phyloP scores from a whole-genome alignment of 371 early-diverging fungal species.

The Mucor racemosus region DNA sequence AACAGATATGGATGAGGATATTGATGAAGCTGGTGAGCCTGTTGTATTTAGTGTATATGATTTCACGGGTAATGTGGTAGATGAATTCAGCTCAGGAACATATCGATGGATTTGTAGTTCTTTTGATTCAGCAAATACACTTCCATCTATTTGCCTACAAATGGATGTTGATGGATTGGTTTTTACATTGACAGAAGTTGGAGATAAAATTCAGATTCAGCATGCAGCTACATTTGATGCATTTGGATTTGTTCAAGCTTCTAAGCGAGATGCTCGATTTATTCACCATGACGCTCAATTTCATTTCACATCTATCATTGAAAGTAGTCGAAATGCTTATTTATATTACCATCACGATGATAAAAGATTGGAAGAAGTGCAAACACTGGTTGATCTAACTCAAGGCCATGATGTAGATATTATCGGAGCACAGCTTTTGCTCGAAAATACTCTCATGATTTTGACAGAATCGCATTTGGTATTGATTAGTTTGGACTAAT shows the following conservation, averaged over 20 bases:
- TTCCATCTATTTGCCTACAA: conserved; percentile 66
- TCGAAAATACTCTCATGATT: conserved; percentile 45
- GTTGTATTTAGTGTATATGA: conserved; percentile 54
- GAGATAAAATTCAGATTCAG: conserved; percentile 14
- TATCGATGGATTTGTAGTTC: conserved; percentile 62
- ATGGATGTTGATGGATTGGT: conserved; percentile 80
- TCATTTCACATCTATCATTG: conserved; percentile 62
- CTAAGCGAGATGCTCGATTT: conserved; percentile 27
- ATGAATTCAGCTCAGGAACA: conserved; percentile 44
- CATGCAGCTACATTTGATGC: conserved; percentile 75
- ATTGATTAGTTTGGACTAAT: conserved; percentile 16
- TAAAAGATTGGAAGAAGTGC: conserved; percentile 32
- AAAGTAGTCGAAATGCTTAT: conserved; percentile 71
- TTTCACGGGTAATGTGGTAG: conserved; percentile 31
- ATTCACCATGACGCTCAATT: conserved; percentile 12
- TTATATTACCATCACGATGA: conserved; percentile 62
- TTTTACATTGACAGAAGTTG: conserved; percentile 45
- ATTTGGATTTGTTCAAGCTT: conserved; percentile 71
- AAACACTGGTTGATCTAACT: conserved; percentile 48
- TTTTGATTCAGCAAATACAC: conserved; percentile 26
- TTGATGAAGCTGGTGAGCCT: conserved; percentile 66
- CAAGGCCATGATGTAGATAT: conserved; percentile 46
- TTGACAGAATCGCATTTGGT: conserved; percentile 56
- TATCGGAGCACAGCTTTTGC: conserved; percentile 54
- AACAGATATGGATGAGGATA: conserved; percentile 71